These are phyloP conservation scores for Paramecium tetraurelia DNA, from an alignment of 73 alveolate genomes.

Conservation along the genomic window DNA sequence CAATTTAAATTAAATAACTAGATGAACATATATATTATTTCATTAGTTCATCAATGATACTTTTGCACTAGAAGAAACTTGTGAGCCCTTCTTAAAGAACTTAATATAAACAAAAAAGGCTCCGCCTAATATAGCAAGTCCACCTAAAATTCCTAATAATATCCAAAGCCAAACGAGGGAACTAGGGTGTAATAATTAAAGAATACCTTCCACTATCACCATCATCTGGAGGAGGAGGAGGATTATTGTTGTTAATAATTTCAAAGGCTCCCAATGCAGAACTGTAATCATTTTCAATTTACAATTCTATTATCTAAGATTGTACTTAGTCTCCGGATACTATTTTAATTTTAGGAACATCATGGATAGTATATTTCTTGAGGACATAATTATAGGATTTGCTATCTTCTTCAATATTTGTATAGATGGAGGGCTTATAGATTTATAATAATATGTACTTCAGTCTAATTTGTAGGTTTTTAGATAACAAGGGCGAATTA, in stretches of 20 bases:
- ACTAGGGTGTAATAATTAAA: not conserved
- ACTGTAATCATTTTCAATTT: not conserved
- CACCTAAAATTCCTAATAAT: not conserved
- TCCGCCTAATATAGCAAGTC: not conserved
- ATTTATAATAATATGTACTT: not conserved
- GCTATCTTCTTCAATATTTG: not conserved
- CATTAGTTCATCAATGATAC: not conserved
- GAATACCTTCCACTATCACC: not conserved
- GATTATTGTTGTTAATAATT: not conserved
- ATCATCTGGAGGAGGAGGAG: not conserved
- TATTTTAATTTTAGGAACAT: not conserved
- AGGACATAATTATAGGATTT: not conserved
- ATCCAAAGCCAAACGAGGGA: not conserved
- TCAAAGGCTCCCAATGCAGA: not conserved
- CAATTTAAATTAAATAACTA: not conserved
- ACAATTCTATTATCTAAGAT: not conserved
- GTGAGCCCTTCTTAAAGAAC: not conserved
- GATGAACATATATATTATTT: not conserved
- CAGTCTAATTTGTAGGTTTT: not conserved
- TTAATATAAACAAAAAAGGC: not conserved
- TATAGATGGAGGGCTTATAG: not conserved
- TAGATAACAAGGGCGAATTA: not conserved
- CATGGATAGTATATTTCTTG: not conserved
- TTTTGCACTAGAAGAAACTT: not conserved
- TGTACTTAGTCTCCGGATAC: not conserved